Evolutionary conservation across 192 early-diverging fungal genomes (phyloP).

Genomic region (Coemansia brasiliensis): DNA sequence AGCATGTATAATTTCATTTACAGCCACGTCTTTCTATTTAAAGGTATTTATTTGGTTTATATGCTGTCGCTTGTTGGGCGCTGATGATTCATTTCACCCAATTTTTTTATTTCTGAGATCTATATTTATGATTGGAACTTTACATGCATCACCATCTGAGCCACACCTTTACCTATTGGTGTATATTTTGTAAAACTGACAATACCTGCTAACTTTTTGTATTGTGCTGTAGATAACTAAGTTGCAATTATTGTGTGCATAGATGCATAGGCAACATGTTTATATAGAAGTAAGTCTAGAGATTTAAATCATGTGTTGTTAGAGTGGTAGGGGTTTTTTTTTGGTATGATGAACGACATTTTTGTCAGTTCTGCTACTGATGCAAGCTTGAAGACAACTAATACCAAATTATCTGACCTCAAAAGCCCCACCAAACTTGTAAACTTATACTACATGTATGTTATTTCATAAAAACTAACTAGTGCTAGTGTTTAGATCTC

Average conservation of each 20-base stretch:
- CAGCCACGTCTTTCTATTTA: not conserved
- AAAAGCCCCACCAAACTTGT: no score
- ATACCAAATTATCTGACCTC: constrained; percentile 44
- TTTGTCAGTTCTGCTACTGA: constrained; percentile 57
- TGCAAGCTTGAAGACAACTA: constrained; percentile 56
- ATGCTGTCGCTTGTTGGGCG: constrained; percentile 13
- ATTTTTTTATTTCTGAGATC: constrained; percentile 22
- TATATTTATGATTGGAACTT: constrained; percentile 31
- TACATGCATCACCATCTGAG: constrained; percentile 58
- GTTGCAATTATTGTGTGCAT: constrained; percentile 6
- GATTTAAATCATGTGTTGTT: not conserved
- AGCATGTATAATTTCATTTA: not conserved
- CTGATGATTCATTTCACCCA: constrained; percentile 43
- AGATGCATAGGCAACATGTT: not conserved
- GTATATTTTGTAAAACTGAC: not conserved
- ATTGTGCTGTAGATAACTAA: not conserved
- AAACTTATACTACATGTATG: not conserved
- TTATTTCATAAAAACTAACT: not conserved
- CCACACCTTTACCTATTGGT: not conserved
- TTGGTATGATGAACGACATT: constrained; percentile 33
- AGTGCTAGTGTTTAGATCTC: not conserved
- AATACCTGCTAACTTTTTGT: no score
- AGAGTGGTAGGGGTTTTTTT: not conserved
- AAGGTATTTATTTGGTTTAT: not conserved
- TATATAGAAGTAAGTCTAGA: not conserved